Evolutionary conservation across 805 yeast species (phyloP), one percentile per base, ranked within the genome.

Genomic region (Kregervanrija fluxuum): DNA sequence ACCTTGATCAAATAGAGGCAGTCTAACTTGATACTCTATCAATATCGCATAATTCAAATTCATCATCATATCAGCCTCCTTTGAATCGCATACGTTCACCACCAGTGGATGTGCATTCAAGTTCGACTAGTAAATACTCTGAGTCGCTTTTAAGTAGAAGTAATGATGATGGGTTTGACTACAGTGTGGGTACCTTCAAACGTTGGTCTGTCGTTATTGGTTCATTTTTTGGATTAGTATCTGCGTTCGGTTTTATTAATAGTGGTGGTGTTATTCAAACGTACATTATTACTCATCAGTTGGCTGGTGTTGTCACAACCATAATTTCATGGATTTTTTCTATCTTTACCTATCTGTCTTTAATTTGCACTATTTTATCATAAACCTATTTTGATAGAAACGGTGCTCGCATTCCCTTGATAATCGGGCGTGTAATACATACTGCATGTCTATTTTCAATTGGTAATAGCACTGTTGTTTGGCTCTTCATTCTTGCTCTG

Each of bases 291-390:
- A 65, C 65, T n/a, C 71, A 81, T 57, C 84, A 80, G 57, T 64
- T 81, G 46, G 61, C 63, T 0, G 54, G 68, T 39, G 60, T 66
- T 8, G 55, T 66, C 6, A 66, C 78, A 1, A 69, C 80, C 2
- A 63, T 75, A 0, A 69, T 80, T 11, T 73, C 83, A 3, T 81
- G 88, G 88, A 72, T 80, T 35, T 81, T 81, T 51, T 78, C 86
- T 1, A 58, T 80, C 33, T 74, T 68, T 55, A 59, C 71, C 41
- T 71, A 77, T 34, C 54, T 79, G 13, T 65, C 73, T 10, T 76
- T 72, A 52, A 51, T 60, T 14, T 53, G 63, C 17, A 68, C 69
- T 4, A 49, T 69, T 9, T 40, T 55, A 11, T 48, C 53, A 11
- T 59, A 81, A 17, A 71, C 77, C 10, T 63, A 77, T 35, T 82